Percentiles rank a stretch among this genome's conserved stretches.
Evolutionary conservation across 306 rosid genomes (phyloP).

Genomic region (Gynostemma pentaphyllum): DNA sequence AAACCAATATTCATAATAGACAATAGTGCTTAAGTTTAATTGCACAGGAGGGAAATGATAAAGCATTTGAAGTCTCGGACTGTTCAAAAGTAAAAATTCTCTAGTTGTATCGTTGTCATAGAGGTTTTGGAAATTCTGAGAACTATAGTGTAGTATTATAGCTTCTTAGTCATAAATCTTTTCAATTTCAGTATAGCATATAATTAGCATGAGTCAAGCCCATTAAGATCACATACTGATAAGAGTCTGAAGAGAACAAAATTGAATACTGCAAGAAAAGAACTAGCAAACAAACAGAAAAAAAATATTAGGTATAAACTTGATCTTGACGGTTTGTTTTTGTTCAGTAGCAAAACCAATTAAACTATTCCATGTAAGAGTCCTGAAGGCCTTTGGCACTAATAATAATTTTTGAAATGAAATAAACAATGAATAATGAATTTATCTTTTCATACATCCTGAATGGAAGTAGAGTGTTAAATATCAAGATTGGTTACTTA

Average conservation of each 20-base stretch:
- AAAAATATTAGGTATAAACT: background rate
- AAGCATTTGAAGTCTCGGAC: background rate
- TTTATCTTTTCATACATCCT: background rate
- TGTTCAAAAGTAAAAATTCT: background rate
- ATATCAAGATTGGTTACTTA: no score
- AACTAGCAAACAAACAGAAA: background rate
- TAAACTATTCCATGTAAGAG: background rate
- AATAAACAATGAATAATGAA: background rate
- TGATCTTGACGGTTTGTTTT: background rate
- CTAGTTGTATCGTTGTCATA: background rate
- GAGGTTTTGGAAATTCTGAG: background rate
- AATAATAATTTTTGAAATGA: background rate
- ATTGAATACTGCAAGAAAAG: background rate
- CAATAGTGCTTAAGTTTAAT: background rate
- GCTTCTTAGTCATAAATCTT: background rate
- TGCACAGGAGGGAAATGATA: background rate
- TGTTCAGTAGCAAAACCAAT: background rate
- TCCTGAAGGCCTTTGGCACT: background rate
- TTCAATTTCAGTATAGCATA: background rate
- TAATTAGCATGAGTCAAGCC: background rate
- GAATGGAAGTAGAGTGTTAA: background rate
- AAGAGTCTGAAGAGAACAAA: background rate
- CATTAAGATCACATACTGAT: background rate
- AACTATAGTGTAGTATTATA: background rate
- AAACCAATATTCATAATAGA: background rate